Percentiles rank a stretch among this genome's conserved stretches.
Conservation (phyloP, 2,329 filamentous ascomycete genomes). For the Venturia oleaginea region DNA sequence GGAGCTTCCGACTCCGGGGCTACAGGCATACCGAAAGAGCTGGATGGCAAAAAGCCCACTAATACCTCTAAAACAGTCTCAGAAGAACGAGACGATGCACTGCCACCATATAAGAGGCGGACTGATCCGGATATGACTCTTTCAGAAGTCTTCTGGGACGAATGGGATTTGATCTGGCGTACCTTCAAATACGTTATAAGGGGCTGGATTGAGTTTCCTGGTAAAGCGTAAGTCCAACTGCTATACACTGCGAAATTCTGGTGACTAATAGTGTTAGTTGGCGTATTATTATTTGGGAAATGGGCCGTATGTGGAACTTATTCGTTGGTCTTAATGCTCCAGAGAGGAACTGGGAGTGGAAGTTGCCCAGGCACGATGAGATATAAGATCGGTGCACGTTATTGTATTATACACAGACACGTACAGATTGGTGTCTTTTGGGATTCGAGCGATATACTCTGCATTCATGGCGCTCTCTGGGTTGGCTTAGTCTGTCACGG, state of each 20-base stretch:
- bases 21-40: not conserved
- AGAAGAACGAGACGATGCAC: conserved; percentile 27
- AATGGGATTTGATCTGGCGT: conserved; percentile 54
- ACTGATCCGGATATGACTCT: conserved; percentile 35
- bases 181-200: conserved; percentile 58
- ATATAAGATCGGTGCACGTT: not conserved
- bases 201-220: conserved; percentile 62
- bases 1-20: conserved; percentile 16
- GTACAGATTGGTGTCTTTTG: not conserved
- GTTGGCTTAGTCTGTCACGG: no score
- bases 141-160: conserved; percentile 51
- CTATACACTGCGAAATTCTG: not conserved
- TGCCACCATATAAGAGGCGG: conserved; percentile 35
- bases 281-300: conserved; percentile 9
- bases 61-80: conserved; percentile 18
- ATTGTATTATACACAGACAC: not conserved
- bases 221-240: conserved; percentile 55
- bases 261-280: not conserved
- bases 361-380: conserved; percentile 4
- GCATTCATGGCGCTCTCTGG: not conserved
- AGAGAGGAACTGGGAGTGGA: conserved; percentile 11
- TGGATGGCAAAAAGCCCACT: conserved; percentile 20
- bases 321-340: conserved; percentile 11
- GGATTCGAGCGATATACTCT: not conserved
- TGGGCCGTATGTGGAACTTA: conserved; percentile 8